Percentiles rank a stretch among this genome's conserved stretches.
These are phyloP conservation scores for Boletus patriciae DNA, from an alignment of 768 basidiomycete species.

Conservation along the genomic window DNA sequence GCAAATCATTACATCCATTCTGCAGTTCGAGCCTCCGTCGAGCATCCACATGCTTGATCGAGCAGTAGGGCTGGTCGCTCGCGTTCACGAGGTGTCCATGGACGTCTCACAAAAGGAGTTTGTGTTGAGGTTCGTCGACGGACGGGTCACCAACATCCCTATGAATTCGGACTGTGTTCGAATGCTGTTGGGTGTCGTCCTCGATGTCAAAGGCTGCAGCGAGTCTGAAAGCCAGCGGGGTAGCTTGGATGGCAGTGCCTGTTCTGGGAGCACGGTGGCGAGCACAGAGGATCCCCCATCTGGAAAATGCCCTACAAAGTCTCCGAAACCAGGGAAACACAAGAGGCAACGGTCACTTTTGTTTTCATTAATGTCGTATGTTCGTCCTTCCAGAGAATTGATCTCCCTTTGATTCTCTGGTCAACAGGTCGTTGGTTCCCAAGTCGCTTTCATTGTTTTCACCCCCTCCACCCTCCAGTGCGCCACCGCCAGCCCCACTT, in stretches of 20 bases:
- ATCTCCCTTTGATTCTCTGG: neutral
- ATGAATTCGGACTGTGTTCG: constrained; percentile 42
- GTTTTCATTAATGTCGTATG: constrained; percentile 65
- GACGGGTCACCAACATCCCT: constrained; percentile 48
- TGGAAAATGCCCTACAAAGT: constrained; percentile 20
- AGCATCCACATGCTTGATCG: constrained; percentile 60
- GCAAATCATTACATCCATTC: constrained; percentile 45
- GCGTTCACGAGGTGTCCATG: constrained; percentile 61
- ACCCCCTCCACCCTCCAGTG: constrained; percentile 20
- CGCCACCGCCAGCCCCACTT: constrained; percentile 31
- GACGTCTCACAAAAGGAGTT: constrained; percentile 51
- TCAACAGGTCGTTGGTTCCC: constrained; percentile 31
- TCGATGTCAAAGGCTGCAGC: constrained; percentile 50
- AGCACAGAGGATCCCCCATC: constrained; percentile 21
- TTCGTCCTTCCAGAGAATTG: neutral
- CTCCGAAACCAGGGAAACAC: constrained; percentile 47
- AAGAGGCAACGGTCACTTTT: constrained; percentile 72
- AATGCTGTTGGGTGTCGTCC: constrained; percentile 50
- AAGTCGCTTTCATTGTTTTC: constrained; percentile 31
- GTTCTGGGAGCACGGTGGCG: constrained; percentile 17
- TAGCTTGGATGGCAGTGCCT: constrained; percentile 34
- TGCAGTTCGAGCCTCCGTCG: constrained; percentile 53
- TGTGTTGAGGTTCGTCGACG: constrained; percentile 59
- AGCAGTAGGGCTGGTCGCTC: constrained; percentile 53
- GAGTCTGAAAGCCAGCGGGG: constrained; percentile 34